Evolutionary conservation across 2,329 filamentous ascomycete genomes (phyloP), one percentile per base, ranked within the genome.

Genomic region (Cercospora brassicicola): DNA sequence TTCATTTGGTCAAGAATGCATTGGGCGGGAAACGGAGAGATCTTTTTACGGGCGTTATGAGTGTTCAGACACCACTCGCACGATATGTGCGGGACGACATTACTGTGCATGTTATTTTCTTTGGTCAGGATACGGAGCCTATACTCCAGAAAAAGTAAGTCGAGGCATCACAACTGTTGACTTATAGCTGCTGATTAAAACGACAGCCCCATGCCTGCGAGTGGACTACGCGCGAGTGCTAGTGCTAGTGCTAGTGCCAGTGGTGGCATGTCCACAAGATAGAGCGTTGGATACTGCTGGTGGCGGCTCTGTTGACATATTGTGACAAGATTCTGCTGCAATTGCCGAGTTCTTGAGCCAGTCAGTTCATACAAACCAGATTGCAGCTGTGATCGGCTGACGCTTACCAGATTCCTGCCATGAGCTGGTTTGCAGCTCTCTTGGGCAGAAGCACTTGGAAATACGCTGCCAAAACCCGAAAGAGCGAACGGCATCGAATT

Each of bases 21-120:
- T 77, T 87, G 53, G 85, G 85, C 7, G 85, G 85, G 0, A 82
- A 79, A 15, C 70, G 81, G 31, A 72, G 79, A 36, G 75, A 77
- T 1, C 69, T 84, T 33, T 80, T 84, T 11, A 72, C 77, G 4
- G 80, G 79, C 0, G 67, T 82, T 2, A 71, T 83, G 69, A 79
- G 72, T 23, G 71, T 80, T 3, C 75, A 78, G 48, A 68, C 75
- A 8, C 75, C 80, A 2, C 65, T 74, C 18, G 76, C 75, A 8
- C 70, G 84, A 56, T 75, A 78, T 68, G 78, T 82, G 15, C 76
- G 84, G 9, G 85, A 86, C 71, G 85, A 86, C 73, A 83, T 83
- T 8, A 85, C 84, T 1, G 79, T 86, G 7, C 81, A 86, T 73
- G 84, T 86, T 2, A 80, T 84, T 28, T 82, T 87, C 79, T 88